Conservation (phyloP, 805 yeast species). For the Blastobotrys terrestris region DNA sequence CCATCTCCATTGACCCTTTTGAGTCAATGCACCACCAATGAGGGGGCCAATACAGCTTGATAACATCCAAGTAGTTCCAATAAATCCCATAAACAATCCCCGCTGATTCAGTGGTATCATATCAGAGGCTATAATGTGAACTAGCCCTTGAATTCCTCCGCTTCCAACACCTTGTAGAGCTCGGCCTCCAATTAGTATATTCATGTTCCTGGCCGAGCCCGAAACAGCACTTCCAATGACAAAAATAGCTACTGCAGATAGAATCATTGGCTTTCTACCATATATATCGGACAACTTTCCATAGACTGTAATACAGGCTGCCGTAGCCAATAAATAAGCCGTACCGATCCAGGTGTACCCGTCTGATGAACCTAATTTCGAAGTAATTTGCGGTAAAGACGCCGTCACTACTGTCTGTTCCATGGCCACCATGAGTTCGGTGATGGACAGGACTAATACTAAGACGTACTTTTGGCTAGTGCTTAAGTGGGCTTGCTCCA, state of each 20-base stretch:
- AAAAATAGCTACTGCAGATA: slow-evolving; percentile 36
- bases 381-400: slow-evolving; percentile 36
- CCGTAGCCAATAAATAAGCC: slow-evolving; percentile 52
- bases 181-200: slow-evolving; percentile 59
- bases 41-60: slow-evolving; percentile 46
- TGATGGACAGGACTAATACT: slow-evolving; percentile 13
- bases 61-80: slow-evolving; percentile 21
- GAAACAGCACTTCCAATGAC: slow-evolving; percentile 38
- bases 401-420: slow-evolving; percentile 52
- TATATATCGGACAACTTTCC: slow-evolving; percentile 56
- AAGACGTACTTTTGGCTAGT: slow-evolving; percentile 11
- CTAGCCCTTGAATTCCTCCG: slow-evolving; percentile 53
- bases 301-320: slow-evolving; percentile 60
- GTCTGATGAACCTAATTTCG: slow-evolving; percentile 42
- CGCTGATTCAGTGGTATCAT: slow-evolving; percentile 20
- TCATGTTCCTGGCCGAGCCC: slow-evolving; percentile 40
- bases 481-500: background rate
- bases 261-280: slow-evolving; percentile 30
- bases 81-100: slow-evolving; percentile 20
- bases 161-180: slow-evolving; percentile 66
- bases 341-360: slow-evolving; percentile 59
- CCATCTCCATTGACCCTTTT: slow-evolving; percentile 44
- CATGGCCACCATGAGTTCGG: slow-evolving; percentile 31
- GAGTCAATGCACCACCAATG: slow-evolving; percentile 45
- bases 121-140: slow-evolving; percentile 49